Evolutionary conservation across 148 eudicot genomes (phyloP).

Genomic region (Fallopia convolvulus): DNA sequence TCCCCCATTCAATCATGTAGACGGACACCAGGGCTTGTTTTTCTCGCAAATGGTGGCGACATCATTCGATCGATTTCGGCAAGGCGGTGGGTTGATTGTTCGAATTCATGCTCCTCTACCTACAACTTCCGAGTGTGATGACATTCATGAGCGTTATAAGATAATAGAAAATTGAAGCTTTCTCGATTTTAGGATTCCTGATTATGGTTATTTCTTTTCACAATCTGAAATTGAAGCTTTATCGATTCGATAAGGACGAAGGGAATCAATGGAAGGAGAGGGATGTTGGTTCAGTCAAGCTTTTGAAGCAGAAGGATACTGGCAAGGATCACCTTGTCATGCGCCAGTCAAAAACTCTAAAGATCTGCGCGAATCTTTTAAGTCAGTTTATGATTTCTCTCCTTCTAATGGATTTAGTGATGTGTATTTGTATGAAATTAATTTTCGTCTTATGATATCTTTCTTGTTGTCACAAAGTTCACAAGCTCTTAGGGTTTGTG

Average conservation of each 20-base stretch:
- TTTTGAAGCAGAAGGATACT: conserved; percentile 26
- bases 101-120: no score
- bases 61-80: no score
- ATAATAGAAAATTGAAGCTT: no score
- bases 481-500: no score
- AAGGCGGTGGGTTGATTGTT: no score
- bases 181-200: no score
- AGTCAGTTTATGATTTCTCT: conserved; percentile 11
- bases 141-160: no score
- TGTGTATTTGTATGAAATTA: neutral
- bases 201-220: no score
- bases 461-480: conserved; percentile 6
- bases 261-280: conserved; percentile 31
- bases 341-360: conserved; percentile 22
- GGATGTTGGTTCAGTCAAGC: conserved; percentile 26
- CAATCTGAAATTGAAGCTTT: conserved; percentile 18
- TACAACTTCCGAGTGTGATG: no score
- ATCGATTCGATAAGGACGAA: conserved; percentile 16
- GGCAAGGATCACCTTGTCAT: conserved; percentile 26
- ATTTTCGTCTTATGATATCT: neutral
- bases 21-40: no score
- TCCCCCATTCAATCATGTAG: no score
- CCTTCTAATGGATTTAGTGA: neutral
- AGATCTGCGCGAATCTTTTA: conserved; percentile 28
- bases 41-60: no score